These are phyloP conservation scores for Angophora floribunda DNA, from an alignment of 345 rosid species.

Conservation along the genomic window DNA sequence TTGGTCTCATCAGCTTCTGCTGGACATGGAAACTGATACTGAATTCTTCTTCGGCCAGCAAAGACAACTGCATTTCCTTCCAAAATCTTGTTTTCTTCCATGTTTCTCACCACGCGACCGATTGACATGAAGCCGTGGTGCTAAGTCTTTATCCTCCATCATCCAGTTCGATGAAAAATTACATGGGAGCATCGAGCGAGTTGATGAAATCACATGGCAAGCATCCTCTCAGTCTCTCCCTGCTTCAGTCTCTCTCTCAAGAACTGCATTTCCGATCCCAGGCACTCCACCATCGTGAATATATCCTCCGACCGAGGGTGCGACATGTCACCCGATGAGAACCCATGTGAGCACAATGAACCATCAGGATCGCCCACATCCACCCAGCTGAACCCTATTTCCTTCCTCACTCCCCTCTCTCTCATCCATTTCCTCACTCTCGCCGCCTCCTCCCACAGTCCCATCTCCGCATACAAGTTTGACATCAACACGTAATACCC, in stretches of 20 bases:
- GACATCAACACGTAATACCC: slow-evolving; percentile 80
- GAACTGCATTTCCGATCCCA: slow-evolving; percentile 54
- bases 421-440: slow-evolving; percentile 58
- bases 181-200: background rate
- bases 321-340: slow-evolving; percentile 74
- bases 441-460: slow-evolving; percentile 70
- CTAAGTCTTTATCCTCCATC: background rate
- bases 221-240: background rate
- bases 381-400: slow-evolving; percentile 76
- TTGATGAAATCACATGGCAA: background rate
- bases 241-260: slow-evolving; percentile 10
- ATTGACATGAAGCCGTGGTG: background rate
- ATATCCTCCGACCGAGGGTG: slow-evolving; percentile 53
- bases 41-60: background rate
- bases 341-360: slow-evolving; percentile 40
- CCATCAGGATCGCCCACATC: slow-evolving; percentile 43
- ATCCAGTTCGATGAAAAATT: background rate
- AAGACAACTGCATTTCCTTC: background rate
- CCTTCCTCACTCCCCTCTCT: slow-evolving; percentile 71
- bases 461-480: slow-evolving; percentile 78
- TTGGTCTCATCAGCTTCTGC: background rate
- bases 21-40: background rate
- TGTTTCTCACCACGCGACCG: background rate
- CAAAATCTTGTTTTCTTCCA: background rate
- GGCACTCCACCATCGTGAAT: slow-evolving; percentile 32